Evolutionary conservation across 2,329 filamentous ascomycete species (phyloP), one percentile per base, ranked within the genome.

Genomic region (Penicillium brasilianum): DNA sequence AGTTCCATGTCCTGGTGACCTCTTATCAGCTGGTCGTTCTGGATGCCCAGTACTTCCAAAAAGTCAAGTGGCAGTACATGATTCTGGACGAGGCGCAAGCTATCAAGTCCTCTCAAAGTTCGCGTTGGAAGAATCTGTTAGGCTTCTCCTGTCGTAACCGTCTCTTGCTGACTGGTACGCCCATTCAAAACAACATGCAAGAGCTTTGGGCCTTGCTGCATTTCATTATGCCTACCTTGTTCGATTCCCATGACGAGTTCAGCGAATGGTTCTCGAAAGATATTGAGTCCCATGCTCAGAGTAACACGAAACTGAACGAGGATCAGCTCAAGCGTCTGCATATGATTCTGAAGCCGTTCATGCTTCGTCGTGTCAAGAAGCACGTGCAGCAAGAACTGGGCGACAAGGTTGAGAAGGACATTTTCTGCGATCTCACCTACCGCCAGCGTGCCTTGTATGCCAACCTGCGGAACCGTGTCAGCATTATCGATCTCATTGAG

Each of bases 1-100:
- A 93, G 14, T 98, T 99, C 82, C 95, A 99, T 74, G 93, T 99
- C 55, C 87, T 97, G 55, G 89, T 99, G 51, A 99, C 95, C 0
- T 98, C 94, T 0, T 99, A 99, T 76, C 95, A 99, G 78, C 84
- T 99, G 39, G 95, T 99, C 28, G 95, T 99, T 20, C 91, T 93
- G 28, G 95, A 99, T 75, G 92, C 96, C 1, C 89, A 93, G 62
- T 99, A 99, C 78, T 98, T 99, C 82, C 94, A 97, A 79, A 98
- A 98, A 83, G 95, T 99, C 85, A 91, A 91, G 71, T 99, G 95
- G 95, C 95, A 98, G 80, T 98, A 99, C 82, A 99, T 99, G 95
- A 97, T 99, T 77, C 86, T 99, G 43, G 95, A 99, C 71, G 95
- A 99, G 78, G 95, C 95, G 1, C 95, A 99, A 76, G 95, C 95